Conservation (phyloP, 2,329 filamentous ascomycete species). For the Rugonectria rugulosa region DNA sequence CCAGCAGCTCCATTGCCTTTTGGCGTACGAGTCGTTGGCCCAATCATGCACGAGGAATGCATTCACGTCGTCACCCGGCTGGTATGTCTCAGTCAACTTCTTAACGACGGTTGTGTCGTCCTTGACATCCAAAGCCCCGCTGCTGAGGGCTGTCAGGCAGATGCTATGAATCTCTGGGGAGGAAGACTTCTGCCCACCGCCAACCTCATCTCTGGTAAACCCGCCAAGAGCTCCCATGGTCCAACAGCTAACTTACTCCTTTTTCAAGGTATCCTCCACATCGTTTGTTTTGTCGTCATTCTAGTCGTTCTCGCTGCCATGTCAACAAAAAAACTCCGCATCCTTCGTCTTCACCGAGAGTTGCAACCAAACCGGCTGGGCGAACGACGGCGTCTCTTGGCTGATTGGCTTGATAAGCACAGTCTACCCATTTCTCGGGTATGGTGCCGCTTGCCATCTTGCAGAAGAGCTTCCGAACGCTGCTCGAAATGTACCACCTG, state of each 20-base stretch:
- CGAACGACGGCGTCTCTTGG: conserved; percentile 41
- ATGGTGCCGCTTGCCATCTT: conserved; percentile 43
- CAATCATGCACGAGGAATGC: conserved; percentile 33
- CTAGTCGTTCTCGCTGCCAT: conserved; percentile 40
- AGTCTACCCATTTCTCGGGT: conserved; percentile 45
- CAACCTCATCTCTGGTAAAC: conserved; percentile 38
- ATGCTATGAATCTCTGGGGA: too few species aligned
- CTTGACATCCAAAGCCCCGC: too few species aligned
- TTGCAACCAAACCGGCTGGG: conserved; percentile 42
- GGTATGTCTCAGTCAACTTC: too few species aligned
- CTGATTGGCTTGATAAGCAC: conserved; percentile 41
- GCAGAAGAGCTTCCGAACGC: conserved; percentile 44
- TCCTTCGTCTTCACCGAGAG: conserved; percentile 42
- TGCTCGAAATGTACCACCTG: conserved; percentile 42
- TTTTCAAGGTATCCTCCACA: conserved; percentile 34
- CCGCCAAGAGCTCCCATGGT: too few species aligned
- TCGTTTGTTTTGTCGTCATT: conserved; percentile 37
- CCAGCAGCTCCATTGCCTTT: conserved; percentile 31
- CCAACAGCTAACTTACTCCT: conserved; percentile 2
- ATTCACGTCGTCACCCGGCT: conserved; percentile 17
- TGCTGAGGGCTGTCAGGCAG: too few species aligned
- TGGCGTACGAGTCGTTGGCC: conserved; percentile 24
- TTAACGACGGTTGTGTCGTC: too few species aligned
- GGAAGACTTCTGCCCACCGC: conserved; percentile 45
- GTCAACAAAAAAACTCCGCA: conserved; percentile 38